Base-by-base conservation (phyloP, 2,329 filamentous ascomycete species). In the Chrysosporium queenslandicum region DNA sequence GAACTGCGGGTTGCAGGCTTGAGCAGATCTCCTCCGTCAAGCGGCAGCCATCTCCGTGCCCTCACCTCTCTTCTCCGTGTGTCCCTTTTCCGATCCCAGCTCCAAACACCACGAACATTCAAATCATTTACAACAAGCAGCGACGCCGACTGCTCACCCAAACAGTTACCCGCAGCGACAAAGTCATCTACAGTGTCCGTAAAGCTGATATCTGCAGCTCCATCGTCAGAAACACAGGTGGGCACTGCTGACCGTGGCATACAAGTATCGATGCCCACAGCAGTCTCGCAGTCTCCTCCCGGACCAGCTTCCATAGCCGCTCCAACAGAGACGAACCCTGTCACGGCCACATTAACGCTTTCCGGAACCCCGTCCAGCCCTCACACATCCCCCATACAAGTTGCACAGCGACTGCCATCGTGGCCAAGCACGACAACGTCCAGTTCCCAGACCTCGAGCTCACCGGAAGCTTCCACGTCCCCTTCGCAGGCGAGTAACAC, bases 361-460 rank as follows among this genome's bases (percentile, higher is more conserved):
- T 46, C 47, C 46, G 29, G 29, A 29, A 34, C 18, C 29, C 37
- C 54, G 11, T 9, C 25, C 27, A 49, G 32, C 37, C 37, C 51
- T n/a, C 55, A 52, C 29, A 32, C 14, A 21, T 50, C 50, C 21
- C 41, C 54, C 23, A 12, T 34, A 43, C 45, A 29, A 40, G 53
- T 52, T 50, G 50, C 55, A 53, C 55, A 55, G 51, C 55, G 53
- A 37, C 42, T 54, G 14, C 23, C 55, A 47, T 56, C 56, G 48
- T 56, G 56, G 52, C 37, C 56, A 20, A 27, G 42, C 39, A 25
- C 50, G 27, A 30, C 27, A 34, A 51, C 54, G 27, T 43, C 49
- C 14, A 25, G 14, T 30, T 11, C 41, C 23, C 43, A 43, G 23
- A 16, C 30, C 16, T 20, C 43, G 9, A 25, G 37, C 25, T 32